Percentiles rank a stretch among this genome's conserved stretches.
phyloP scores from a whole-genome alignment of 176 grass and related monocot species.

The Bonia amplexicaulis region DNA sequence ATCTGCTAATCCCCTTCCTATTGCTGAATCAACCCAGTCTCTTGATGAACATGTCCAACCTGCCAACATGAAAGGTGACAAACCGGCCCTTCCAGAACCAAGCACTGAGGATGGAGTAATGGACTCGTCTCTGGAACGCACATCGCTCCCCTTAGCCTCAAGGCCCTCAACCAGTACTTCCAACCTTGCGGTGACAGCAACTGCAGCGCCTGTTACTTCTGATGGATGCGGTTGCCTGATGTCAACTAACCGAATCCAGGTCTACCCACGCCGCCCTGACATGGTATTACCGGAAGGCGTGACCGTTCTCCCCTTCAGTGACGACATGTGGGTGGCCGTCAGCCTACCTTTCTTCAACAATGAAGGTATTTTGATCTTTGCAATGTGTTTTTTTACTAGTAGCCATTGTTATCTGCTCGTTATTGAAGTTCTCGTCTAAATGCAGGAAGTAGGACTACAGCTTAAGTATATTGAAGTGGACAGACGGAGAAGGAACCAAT shows the following conservation, averaged over 20 bases:
- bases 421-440: slow-evolving; percentile 11
- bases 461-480: not conserved
- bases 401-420: not conserved
- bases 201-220: not conserved
- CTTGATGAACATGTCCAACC: not conserved
- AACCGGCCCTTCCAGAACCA: slow-evolving; percentile 17
- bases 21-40: slow-evolving; percentile 2
- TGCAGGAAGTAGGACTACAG: not conserved
- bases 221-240: slow-evolving; percentile 18
- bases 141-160: not conserved
- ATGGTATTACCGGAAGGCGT: slow-evolving; percentile 41
- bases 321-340: slow-evolving; percentile 60
- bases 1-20: slow-evolving; percentile 5
- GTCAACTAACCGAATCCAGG: slow-evolving; percentile 34
- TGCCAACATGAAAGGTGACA: not conserved
- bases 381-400: not conserved
- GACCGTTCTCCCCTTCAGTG: slow-evolving; percentile 48
- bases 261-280: slow-evolving; percentile 41
- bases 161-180: not conserved
- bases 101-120: not conserved
- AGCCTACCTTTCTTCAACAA: slow-evolving; percentile 41
- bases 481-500: not conserved
- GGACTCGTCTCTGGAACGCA: slow-evolving; percentile 1
- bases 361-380: slow-evolving; percentile 36
- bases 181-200: not conserved